Evolutionary conservation across 441 rosid genomes (phyloP).

Genomic region (Gossypium schwendimanii): DNA sequence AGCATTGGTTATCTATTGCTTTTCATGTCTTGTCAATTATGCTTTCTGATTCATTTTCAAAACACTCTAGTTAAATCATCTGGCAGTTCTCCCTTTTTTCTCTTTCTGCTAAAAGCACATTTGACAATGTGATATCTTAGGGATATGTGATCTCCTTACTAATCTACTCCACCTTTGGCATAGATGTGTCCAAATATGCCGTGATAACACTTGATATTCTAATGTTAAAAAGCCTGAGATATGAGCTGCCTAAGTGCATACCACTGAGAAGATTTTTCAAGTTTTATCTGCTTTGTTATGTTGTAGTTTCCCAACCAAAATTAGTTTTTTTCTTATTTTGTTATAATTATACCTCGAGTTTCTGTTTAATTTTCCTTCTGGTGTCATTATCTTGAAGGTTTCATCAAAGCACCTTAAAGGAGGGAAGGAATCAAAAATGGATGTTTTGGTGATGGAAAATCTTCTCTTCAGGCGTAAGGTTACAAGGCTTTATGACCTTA

Average conservation of each 20-base stretch:
- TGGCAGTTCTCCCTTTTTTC: background rate
- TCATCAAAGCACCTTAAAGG: constrained; percentile 55
- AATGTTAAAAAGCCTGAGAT: background rate
- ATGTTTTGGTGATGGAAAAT: constrained; percentile 76
- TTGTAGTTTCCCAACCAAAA: constrained; percentile 4
- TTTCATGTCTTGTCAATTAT: background rate
- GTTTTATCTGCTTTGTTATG: background rate
- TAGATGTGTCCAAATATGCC: background rate
- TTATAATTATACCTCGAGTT: background rate
- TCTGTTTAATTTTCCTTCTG: constrained; percentile 1
- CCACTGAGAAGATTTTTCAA: background rate
- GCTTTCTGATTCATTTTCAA: background rate
- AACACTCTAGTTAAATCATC: background rate
- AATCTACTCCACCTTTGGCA: background rate
- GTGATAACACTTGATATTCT: background rate
- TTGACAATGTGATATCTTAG: background rate
- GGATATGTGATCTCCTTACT: background rate
- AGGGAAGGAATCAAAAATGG: constrained; percentile 67
- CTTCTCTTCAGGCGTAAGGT: constrained; percentile 57
- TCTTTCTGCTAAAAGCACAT: background rate
- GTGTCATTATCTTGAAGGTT: constrained; percentile 36
- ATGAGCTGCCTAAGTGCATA: background rate
- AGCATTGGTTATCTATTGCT: background rate
- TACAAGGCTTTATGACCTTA: constrained; percentile 56
- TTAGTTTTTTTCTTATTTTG: background rate